Evolutionary conservation across 106 monocot genomes (phyloP), one percentile per base, ranked within the genome.

Genomic region (Amphibolis antarctica): DNA sequence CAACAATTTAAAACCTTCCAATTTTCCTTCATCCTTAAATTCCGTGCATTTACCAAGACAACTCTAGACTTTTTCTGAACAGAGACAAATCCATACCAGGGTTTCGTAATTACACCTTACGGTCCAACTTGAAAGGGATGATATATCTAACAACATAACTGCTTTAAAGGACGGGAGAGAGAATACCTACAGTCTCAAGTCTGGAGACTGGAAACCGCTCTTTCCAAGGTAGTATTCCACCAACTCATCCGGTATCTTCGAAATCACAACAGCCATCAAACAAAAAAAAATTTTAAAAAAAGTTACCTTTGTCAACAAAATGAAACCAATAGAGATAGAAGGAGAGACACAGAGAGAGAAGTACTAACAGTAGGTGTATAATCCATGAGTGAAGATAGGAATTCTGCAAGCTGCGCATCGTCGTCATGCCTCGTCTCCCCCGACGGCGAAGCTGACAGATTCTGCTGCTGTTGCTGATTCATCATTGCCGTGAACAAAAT

Each of bases 171-270:
- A 1, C 4, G 24, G 22, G 42, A 28, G 54, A 43, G 19, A 43
- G 45, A 63, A 60, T 43, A 75, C 74, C 60, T 71, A 96, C 96
- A 96, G 66, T 73, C 96, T 67, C 28, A 96, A 58, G 69, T 96
- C 96, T 47, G 96, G 96, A 77, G 84, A 96, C 62, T 90, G 80
- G 69, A 96, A 96, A 0, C 96, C 96, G 55, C 86, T 96, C 66
- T 65, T 77, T 14, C 70, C 78, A 26, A 96, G 82, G 78, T 96
- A 96, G 66, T 90, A 83, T 77, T 96, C 96, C 74, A 86, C 86
- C 66, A 96, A 64, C 77, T 96, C 86, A 59, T 96, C 96, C 7
- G 96, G 96, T 18, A 96, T 84, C 96, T 96, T 62, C 31, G n/a
- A 45, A 63, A 64, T 12, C 26, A 21, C 60, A 23, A 17, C 26